Evolutionary conservation across 805 yeast genomes (phyloP).

Genomic region (Candida berthetii): DNA sequence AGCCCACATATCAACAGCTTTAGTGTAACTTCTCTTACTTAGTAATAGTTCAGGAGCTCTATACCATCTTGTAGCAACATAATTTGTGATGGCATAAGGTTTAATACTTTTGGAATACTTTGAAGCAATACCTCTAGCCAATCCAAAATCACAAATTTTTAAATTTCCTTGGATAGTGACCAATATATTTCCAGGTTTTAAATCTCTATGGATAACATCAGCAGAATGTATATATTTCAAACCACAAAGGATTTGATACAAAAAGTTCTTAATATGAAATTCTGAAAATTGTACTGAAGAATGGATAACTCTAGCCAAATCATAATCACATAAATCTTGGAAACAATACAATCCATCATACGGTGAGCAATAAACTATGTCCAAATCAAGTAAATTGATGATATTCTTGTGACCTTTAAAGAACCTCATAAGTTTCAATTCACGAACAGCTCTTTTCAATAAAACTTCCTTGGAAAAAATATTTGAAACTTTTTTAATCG

Average conservation of each 20-base stretch:
- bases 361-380: constrained; percentile 56
- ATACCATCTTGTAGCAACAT: constrained; percentile 95
- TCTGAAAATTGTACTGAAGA: constrained; percentile 76
- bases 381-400: constrained; percentile 67
- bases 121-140: constrained; percentile 69
- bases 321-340: constrained; percentile 81
- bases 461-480: constrained; percentile 64
- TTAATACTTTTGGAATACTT: constrained; percentile 24
- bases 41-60: constrained; percentile 88
- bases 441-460: constrained; percentile 77
- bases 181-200: constrained; percentile 86
- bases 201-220: constrained; percentile 85
- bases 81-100: constrained; percentile 56
- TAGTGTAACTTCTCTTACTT: constrained; percentile 51
- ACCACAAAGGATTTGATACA: constrained; percentile 83
- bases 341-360: constrained; percentile 86
- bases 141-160: constrained; percentile 91
- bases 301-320: constrained; percentile 74
- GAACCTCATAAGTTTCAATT: constrained; percentile 71
- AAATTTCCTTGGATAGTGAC: constrained; percentile 68
- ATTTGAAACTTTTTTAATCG: constrained; percentile 74
- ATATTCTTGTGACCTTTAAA: constrained; percentile 86
- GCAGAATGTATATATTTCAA: constrained; percentile 87
- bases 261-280: constrained; percentile 68
- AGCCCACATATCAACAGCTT: constrained; percentile 88